Base-by-base conservation (phyloP, 805 yeast species). In the Diddensiella caesifluorescens region DNA sequence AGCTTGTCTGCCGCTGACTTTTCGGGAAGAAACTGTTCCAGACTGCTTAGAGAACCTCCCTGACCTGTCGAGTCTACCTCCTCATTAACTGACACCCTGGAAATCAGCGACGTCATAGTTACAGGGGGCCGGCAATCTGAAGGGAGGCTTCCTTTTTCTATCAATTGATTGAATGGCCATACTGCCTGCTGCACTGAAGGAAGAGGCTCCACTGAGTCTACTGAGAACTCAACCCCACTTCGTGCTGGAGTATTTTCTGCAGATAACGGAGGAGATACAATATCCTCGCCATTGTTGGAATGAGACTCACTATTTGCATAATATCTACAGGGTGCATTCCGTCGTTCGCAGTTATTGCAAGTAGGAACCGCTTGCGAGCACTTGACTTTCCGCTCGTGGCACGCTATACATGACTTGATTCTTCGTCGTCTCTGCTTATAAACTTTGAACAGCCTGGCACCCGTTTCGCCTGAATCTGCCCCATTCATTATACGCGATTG, bases 301-400 rank as follows among this genome's bases (percentile, higher is more conserved):
- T 5, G 26, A 5, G 26, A 9, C 9, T 16, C n/a, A 10, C 10
- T 19, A 13, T 18, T 32, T 3, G 18, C 35, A 18, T 28, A 39
- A 19, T 39, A 39, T 28, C 31, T 34, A 25, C 42, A 39, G 6
- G 22, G n/a, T 9, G 16, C 18, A 6, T 19, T 13, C 31, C 27
- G 15, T n/a, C 23, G 13, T n/a, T 12, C 22, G 25, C 42, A 39
- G 13, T 22, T 23, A 4, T 21, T 5, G 29, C 42, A 39, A 22
- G 28, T 23, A 6, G 42, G 42, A 10, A 19, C 32, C 7, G 36
- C 19, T 22, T 32, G 37, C 9, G 42, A 39, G 22, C 42, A 39
- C 28, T 39, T 39, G 22, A 39, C 31, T 23, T 39, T 39, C 12
- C 38, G 36, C 12, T 9, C 26, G 33, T 39, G 42, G 42, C 42